Conservation (phyloP, 2,329 filamentous ascomycete genomes). For the Ascomycota sp. region DNA sequence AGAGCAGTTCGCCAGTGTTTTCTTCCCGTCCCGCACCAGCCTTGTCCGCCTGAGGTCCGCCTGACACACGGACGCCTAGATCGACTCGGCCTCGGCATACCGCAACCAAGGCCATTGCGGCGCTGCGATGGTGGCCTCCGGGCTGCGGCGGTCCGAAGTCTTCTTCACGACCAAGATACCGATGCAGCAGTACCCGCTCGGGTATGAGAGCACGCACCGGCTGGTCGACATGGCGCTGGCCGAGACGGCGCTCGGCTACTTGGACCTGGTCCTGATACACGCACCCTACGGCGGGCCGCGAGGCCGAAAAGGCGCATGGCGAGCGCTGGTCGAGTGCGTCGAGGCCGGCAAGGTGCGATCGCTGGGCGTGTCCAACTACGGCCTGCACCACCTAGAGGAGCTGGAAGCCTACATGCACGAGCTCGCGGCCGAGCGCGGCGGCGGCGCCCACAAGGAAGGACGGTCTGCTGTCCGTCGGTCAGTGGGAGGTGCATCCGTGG, state of each 20-base stretch:
- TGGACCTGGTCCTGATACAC: constrained; percentile 47
- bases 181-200: constrained; percentile 14
- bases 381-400: constrained; percentile 40
- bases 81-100: constrained; percentile 33
- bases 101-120: constrained; percentile 28
- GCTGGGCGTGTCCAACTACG: constrained; percentile 46
- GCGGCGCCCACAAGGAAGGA: too few species aligned
- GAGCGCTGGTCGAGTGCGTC: constrained; percentile 40
- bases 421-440: constrained; percentile 39
- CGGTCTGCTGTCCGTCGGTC: constrained; percentile 62
- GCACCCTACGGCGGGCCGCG: constrained; percentile 36
- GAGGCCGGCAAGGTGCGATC: constrained; percentile 40
- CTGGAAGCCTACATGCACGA: constrained; percentile 37
- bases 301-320: constrained; percentile 38
- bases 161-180: constrained; percentile 38
- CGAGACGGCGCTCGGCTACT: constrained; percentile 41
- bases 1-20: constrained; percentile 2
- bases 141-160: constrained; percentile 23
- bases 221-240: constrained; percentile 43
- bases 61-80: constrained; percentile 10
- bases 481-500: constrained; percentile 87
- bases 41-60: background rate
- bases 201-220: constrained; percentile 43
- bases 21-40: background rate
- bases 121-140: constrained; percentile 20